Percentiles rank a stretch among this genome's conserved stretches.
phyloP scores from a whole-genome alignment of 169 alveolate species.

The Sarcocystis neurona region DNA sequence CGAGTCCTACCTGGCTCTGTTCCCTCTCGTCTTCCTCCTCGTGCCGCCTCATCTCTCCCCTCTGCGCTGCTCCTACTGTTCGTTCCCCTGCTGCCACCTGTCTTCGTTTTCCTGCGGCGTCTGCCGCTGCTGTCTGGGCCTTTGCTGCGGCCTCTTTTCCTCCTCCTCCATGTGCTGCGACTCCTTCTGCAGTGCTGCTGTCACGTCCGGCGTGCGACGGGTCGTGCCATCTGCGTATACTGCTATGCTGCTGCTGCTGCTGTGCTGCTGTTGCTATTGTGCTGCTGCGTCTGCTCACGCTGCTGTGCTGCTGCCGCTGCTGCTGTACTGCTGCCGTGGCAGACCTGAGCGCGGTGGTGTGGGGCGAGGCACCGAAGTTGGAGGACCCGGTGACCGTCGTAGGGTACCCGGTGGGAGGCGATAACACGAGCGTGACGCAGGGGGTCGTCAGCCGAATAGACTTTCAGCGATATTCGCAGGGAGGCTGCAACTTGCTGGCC shows the following conservation, averaged over 20 bases:
- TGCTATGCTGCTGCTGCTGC: not conserved
- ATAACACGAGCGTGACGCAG: slow-evolving; percentile 57
- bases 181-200: no score
- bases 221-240: not conserved
- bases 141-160: no score
- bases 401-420: slow-evolving; percentile 59
- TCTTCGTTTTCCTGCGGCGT: no score
- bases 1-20: no score
- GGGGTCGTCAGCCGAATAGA: slow-evolving; percentile 57
- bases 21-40: no score
- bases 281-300: not conserved
- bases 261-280: not conserved
- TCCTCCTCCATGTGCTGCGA: not conserved
- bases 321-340: not conserved
- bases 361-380: slow-evolving; percentile 26
- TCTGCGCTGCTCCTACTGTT: not conserved
- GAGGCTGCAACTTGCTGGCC: slow-evolving; percentile 58
- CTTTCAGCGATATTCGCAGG: slow-evolving; percentile 54
- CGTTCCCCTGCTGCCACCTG: no score
- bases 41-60: no score
- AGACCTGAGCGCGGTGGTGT: slow-evolving; percentile 38
- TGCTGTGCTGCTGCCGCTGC: no score
- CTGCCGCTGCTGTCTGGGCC: no score
- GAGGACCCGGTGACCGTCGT: slow-evolving; percentile 60
- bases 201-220: no score